These are phyloP conservation scores for Penicillium coffeae DNA, from an alignment of 495 filamentous ascomycete species.

Conservation along the genomic window DNA sequence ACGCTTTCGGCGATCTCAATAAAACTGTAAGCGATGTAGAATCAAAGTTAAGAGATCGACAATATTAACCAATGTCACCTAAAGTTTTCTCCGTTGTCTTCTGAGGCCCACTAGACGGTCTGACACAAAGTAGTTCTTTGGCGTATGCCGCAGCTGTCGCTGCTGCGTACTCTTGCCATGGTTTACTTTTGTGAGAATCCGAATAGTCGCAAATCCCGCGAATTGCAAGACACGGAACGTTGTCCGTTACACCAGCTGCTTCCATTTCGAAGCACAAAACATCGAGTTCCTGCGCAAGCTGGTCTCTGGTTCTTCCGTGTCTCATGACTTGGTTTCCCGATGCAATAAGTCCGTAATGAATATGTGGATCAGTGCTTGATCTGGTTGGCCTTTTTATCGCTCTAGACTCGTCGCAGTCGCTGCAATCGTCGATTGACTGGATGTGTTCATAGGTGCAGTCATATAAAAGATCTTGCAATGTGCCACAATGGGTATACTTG, in stretches of 20 bases:
- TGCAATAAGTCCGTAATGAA: conserved; percentile 16
- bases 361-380: conserved; percentile 1
- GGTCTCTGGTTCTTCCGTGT: conserved; percentile 5
- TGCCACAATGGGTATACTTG: not conserved
- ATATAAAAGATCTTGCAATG: not conserved
- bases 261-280: conserved; percentile 37
- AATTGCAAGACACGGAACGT: conserved; percentile 29
- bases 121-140: conserved; percentile 14
- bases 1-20: conserved; percentile 5
- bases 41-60: no score
- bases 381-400: not conserved
- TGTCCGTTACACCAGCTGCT: conserved; percentile 34
- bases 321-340: conserved; percentile 15
- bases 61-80: no score
- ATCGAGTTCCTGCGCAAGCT: not conserved
- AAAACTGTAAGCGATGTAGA: no score
- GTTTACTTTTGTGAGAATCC: conserved; percentile 34
- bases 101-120: not conserved
- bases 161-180: conserved; percentile 34
- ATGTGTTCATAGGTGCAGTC: not conserved
- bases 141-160: conserved; percentile 30
- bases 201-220: conserved; percentile 35
- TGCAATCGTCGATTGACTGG: not conserved
- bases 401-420: not conserved
- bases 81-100: no score